Percentiles rank a stretch among this genome's conserved stretches.
Evolutionary conservation across 148 eudicot species (phyloP).

Genomic region (Silene latifolia): DNA sequence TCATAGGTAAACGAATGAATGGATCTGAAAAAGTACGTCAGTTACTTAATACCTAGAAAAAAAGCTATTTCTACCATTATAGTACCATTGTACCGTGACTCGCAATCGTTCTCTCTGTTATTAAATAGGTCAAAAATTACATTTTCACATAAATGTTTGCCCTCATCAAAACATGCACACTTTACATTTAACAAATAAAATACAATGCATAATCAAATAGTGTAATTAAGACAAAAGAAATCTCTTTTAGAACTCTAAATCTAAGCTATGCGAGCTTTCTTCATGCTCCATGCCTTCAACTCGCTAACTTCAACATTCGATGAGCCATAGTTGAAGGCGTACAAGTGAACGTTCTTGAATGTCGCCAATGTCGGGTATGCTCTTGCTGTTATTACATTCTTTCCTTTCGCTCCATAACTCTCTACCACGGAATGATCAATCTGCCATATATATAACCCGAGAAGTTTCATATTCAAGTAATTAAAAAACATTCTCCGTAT

Average conservation of each 20-base stretch:
- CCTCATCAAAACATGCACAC: background rate
- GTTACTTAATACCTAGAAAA: no score
- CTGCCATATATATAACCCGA: slow-evolving; percentile 13
- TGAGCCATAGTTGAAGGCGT: slow-evolving; percentile 33
- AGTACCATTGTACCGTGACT: no score
- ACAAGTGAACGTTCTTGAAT: slow-evolving; percentile 20
- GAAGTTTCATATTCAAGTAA: background rate
- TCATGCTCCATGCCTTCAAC: slow-evolving; percentile 38
- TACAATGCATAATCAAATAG: background rate
- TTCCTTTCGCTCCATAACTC: slow-evolving; percentile 38
- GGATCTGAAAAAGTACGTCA: no score
- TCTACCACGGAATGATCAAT: slow-evolving; percentile 41
- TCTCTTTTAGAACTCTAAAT: background rate
- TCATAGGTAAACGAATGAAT: no score
- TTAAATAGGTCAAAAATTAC: no score
- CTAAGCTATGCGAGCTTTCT: slow-evolving; percentile 31
- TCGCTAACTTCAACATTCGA: slow-evolving; percentile 18
- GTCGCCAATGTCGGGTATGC: slow-evolving; percentile 35
- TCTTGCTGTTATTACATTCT: slow-evolving; percentile 32
- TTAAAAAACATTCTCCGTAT: no score
- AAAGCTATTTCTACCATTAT: no score
- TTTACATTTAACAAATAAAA: background rate
- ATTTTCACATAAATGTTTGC: background rate
- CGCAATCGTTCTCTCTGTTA: background rate
- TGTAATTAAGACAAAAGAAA: background rate